phyloP scores from a whole-genome alignment of 345 rosid species.

The Moringa oleifera region DNA sequence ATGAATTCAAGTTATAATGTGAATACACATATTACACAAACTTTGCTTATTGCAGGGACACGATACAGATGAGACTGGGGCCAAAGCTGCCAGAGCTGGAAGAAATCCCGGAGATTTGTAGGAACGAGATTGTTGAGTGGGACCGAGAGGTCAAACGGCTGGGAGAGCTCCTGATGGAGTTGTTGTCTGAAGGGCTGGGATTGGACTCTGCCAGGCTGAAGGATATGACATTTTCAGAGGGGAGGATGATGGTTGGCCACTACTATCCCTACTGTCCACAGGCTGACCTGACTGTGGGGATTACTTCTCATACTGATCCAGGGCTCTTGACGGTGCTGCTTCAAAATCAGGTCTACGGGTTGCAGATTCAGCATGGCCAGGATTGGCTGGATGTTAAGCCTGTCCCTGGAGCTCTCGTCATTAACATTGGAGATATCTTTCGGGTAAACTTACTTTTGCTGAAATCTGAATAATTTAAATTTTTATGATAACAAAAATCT shows the following conservation, averaged over 20 bases:
- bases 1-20: no score
- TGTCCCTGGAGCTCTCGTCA: slow-evolving; percentile 40
- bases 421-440: slow-evolving; percentile 48
- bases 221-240: slow-evolving; percentile 33
- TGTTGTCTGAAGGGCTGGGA: slow-evolving; percentile 49
- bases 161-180: slow-evolving; percentile 34
- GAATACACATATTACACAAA: no score
- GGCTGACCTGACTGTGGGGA: slow-evolving; percentile 49
- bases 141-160: slow-evolving; percentile 17
- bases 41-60: slow-evolving; percentile 44
- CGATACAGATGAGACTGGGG: slow-evolving; percentile 31
- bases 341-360: slow-evolving; percentile 41
- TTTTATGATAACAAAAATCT: background rate
- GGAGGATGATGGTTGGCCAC: slow-evolving; percentile 37
- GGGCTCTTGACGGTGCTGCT: slow-evolving; percentile 37
- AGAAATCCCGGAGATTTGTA: slow-evolving; percentile 41
- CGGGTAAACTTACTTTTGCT: slow-evolving; percentile 27
- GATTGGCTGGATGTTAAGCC: slow-evolving; percentile 48
- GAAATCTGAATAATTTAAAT: no score
- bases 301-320: slow-evolving; percentile 42
- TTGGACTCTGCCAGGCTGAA: slow-evolving; percentile 25
- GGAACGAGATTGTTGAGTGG: slow-evolving; percentile 43
- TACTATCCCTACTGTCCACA: slow-evolving; percentile 54
- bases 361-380: slow-evolving; percentile 43
- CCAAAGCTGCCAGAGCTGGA: slow-evolving; percentile 16